phyloP scores from a whole-genome alignment of 129 eudicot genomes.

The Mikania micrantha region DNA sequence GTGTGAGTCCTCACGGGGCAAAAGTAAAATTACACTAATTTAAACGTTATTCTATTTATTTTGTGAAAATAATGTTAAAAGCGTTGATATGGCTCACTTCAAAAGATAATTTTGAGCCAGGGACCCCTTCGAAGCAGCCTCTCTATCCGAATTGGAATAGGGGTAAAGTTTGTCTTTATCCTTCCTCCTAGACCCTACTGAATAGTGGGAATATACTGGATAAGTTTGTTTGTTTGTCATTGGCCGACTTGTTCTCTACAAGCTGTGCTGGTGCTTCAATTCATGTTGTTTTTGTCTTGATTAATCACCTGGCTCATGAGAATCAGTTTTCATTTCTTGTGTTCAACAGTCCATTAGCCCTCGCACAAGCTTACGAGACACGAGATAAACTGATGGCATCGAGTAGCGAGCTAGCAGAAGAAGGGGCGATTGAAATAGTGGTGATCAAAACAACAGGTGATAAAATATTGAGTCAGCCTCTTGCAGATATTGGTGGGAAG shows the following conservation, averaged over 20 bases:
- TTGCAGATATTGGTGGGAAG: slow-evolving; percentile 97
- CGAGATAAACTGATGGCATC: slow-evolving; percentile 62
- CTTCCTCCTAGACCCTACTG: too few species aligned
- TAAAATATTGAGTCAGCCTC: slow-evolving; percentile 77
- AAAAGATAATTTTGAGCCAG: too few species aligned
- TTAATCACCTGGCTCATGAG: background rate
- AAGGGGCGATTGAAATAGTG: slow-evolving; percentile 84
- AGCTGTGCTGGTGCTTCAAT: background rate
- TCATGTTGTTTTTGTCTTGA: background rate
- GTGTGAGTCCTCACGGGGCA: too few species aligned
- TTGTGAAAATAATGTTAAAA: too few species aligned
- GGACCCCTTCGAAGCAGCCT: too few species aligned
- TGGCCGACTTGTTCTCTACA: background rate
- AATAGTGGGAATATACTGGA: too few species aligned
- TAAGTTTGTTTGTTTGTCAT: too few species aligned
- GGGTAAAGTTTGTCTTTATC: too few species aligned
- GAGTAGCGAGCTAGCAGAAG: slow-evolving; percentile 78
- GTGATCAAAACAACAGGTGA: slow-evolving; percentile 94
- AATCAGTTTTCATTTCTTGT: slow-evolving; percentile 12
- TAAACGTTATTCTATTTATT: too few species aligned
- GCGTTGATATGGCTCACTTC: too few species aligned
- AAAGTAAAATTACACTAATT: too few species aligned
- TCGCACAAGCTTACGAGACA: slow-evolving; percentile 95
- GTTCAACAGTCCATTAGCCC: slow-evolving; percentile 91
- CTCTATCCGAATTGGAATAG: too few species aligned